phyloP scores from a whole-genome alignment of 1,139 yeast genomes.

The Diutina mesorugosa region DNA sequence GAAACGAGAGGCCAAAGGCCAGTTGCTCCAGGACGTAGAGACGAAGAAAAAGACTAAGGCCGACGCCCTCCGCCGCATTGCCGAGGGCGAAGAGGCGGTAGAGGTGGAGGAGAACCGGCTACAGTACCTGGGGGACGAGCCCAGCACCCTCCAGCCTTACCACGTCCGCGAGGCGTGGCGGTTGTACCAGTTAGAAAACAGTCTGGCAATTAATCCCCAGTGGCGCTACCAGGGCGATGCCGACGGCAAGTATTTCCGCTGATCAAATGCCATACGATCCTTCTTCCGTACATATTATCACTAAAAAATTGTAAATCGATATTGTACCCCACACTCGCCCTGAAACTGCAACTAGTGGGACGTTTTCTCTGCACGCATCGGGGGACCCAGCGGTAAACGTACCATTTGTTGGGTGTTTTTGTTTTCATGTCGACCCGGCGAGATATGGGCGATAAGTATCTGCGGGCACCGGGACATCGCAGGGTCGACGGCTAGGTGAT shows the following conservation, averaged over 20 bases:
- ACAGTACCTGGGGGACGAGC: slow-evolving; percentile 27
- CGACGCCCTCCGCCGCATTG: slow-evolving; percentile 16
- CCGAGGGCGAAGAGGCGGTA: slow-evolving; percentile 13
- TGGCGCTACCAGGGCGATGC: slow-evolving; percentile 72
- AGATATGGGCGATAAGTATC: too few relatives aligned
- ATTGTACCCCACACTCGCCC: not conserved
- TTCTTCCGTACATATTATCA: not conserved
- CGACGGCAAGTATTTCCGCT: slow-evolving; percentile 48
- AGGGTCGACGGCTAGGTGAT: too few relatives aligned
- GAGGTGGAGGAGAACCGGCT: slow-evolving; percentile 18
- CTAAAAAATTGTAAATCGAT: not conserved
- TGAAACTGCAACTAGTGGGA: not conserved
- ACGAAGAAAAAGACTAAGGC: slow-evolving; percentile 21
- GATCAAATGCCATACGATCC: too few relatives aligned
- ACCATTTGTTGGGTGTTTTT: not conserved
- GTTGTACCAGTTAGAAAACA: slow-evolving; percentile 50
- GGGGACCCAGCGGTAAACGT: not conserved
- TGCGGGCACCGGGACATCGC: too few relatives aligned
- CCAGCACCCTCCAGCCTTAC: slow-evolving; percentile 64
- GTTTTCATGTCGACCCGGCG: not conserved
- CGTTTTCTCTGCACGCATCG: not conserved
- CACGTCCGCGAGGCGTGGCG: slow-evolving; percentile 88
- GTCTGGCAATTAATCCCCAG: slow-evolving; percentile 45
- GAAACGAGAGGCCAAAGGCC: slow-evolving; percentile 36
- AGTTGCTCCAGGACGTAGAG: slow-evolving; percentile 23